phyloP scores from a whole-genome alignment of 2,329 filamentous ascomycete species.

The Pyrenophora tritici-repentis region DNA sequence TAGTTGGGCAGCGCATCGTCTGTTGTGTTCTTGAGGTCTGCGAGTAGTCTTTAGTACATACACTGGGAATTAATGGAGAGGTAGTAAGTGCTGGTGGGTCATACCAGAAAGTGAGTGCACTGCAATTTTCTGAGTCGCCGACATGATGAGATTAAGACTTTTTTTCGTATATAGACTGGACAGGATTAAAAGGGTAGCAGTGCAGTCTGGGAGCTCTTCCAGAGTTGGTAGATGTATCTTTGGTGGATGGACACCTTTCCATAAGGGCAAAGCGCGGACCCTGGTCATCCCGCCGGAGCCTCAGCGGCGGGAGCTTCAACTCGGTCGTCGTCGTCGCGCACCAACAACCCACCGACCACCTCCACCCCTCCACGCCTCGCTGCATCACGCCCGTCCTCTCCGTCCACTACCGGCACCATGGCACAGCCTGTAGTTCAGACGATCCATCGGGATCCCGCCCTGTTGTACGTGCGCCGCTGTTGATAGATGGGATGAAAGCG shows the following conservation, averaged over 20 bases:
- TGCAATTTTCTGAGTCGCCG: constrained; percentile 59
- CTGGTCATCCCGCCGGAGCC: constrained; percentile 35
- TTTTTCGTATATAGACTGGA: not conserved
- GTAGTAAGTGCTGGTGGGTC: not conserved
- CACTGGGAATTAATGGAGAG: constrained; percentile 5
- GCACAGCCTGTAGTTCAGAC: constrained; percentile 85
- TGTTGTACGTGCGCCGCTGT: constrained; percentile 71
- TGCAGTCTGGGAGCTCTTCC: constrained; percentile 13
- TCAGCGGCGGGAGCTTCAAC: constrained; percentile 29
- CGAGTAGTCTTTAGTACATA: constrained; percentile 17
- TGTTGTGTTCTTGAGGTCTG: constrained; percentile 94
- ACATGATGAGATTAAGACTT: constrained; percentile 31
- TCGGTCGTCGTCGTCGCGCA: constrained; percentile 15
- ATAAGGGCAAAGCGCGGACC: constrained; percentile 38
- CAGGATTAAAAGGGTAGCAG: not conserved
- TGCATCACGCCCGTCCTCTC: constrained; percentile 19
- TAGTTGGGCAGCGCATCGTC: constrained; percentile 96
- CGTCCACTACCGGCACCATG: constrained; percentile 61
- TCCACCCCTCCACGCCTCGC: constrained; percentile 16
- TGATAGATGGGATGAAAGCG: constrained; percentile 1
- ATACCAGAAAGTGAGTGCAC: constrained; percentile 70
- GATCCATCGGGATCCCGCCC: constrained; percentile 96
- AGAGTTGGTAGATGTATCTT: constrained; percentile 10
- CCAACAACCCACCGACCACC: constrained; percentile 17
- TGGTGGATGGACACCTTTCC: constrained; percentile 45